A percentile compares a stretch with the other conserved stretches of the same genome.
Conservation (phyloP, 768 basidiomycete genomes). For the Royoungia palumana region DNA sequence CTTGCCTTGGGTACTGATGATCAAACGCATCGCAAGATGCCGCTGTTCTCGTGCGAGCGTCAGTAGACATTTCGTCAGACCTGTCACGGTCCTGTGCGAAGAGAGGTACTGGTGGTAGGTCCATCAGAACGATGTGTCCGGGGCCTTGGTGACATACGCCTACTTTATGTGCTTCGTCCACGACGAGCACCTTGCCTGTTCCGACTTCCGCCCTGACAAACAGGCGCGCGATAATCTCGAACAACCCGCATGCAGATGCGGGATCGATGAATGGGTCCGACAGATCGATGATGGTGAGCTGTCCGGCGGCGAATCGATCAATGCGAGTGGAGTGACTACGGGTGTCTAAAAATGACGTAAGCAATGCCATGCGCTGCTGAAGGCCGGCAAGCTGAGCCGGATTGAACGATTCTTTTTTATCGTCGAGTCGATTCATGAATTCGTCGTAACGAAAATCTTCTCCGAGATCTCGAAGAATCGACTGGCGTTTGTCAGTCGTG, state of each 20-base stretch:
- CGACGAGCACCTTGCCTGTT: slow-evolving; percentile 66
- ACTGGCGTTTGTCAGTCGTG: slow-evolving; percentile 24
- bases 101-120: slow-evolving; percentile 55
- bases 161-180: slow-evolving; percentile 78
- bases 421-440: slow-evolving; percentile 47
- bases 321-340: neutral
- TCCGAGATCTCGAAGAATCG: slow-evolving; percentile 62
- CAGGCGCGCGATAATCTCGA: slow-evolving; percentile 63
- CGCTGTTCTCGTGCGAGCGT: slow-evolving; percentile 66
- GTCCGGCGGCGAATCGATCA: slow-evolving; percentile 51
- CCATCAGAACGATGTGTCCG: neutral
- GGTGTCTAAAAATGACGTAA: slow-evolving; percentile 54
- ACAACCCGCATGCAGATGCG: slow-evolving; percentile 62
- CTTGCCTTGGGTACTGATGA: slow-evolving; percentile 72
- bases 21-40: slow-evolving; percentile 66
- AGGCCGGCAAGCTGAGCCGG: slow-evolving; percentile 52
- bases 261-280: slow-evolving; percentile 74
- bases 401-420: slow-evolving; percentile 51
- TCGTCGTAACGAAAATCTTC: slow-evolving; percentile 51
- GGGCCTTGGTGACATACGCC: neutral
- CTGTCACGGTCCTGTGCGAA: slow-evolving; percentile 39
- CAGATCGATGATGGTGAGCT: slow-evolving; percentile 65
- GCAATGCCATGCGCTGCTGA: slow-evolving; percentile 59
- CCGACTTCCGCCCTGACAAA: slow-evolving; percentile 59
- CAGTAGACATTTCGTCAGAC: slow-evolving; percentile 56